These are phyloP conservation scores for Calonectria pauciramosa DNA, from an alignment of 2,329 filamentous ascomycete species.

Conservation along the genomic window DNA sequence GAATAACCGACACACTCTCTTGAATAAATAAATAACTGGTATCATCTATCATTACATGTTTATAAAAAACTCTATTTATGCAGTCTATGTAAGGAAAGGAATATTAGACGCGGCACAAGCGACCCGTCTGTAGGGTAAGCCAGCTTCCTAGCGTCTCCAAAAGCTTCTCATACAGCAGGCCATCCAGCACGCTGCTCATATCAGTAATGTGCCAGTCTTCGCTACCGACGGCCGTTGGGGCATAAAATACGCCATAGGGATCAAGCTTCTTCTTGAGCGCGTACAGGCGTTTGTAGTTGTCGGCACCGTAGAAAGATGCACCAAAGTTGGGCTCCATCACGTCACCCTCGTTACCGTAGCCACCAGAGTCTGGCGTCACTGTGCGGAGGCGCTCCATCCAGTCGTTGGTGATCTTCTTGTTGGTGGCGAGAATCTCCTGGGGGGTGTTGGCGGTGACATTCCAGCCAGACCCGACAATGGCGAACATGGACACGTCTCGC, in stretches of 20 bases:
- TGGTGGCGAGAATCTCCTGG: slow-evolving; percentile 38
- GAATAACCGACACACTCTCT: background rate
- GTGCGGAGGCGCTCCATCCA: slow-evolving; percentile 30
- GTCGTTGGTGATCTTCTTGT: slow-evolving; percentile 42
- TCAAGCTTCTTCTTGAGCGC: slow-evolving; percentile 50
- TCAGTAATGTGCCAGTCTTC: slow-evolving; percentile 32
- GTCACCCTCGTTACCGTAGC: slow-evolving; percentile 51
- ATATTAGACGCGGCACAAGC: slow-evolving; percentile 29
- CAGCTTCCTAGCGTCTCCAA: slow-evolving; percentile 32
- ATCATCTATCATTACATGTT: background rate
- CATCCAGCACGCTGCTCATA: slow-evolving; percentile 13
- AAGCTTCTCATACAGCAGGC: slow-evolving; percentile 24
- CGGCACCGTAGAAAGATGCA: slow-evolving; percentile 47
- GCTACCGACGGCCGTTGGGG: slow-evolving; percentile 34
- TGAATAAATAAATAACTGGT: background rate
- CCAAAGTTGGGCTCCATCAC: slow-evolving; percentile 49
- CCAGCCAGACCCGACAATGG: slow-evolving; percentile 46
- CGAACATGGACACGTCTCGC: slow-evolving; percentile 55
- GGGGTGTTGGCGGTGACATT: slow-evolving; percentile 21
- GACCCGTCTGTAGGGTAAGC: slow-evolving; percentile 33
- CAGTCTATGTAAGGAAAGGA: background rate
- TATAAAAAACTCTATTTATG: background rate
- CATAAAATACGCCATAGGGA: slow-evolving; percentile 45
- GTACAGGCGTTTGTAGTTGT: slow-evolving; percentile 45
- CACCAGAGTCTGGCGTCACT: slow-evolving; percentile 39